Base-by-base conservation (phyloP, 2,329 filamentous ascomycete species). In the Trichophyton benhamiae region DNA sequence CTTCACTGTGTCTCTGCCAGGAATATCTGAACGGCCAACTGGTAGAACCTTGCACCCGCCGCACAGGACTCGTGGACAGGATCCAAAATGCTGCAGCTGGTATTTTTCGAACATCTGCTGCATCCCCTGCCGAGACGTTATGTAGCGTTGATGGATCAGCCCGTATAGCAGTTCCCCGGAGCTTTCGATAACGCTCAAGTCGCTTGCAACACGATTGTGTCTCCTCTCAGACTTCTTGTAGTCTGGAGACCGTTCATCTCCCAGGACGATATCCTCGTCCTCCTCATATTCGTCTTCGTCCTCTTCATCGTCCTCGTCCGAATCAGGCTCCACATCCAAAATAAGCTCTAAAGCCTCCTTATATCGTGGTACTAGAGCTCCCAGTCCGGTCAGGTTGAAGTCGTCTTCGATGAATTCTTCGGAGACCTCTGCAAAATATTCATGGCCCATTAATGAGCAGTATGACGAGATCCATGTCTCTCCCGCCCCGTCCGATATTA, bases 71-170 rank as follows among this genome's bases (percentile, higher is more conserved):
- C 94, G 85, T n/a, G 94, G 94, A 74, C 94, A 99, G 67, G 87
- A 86, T 60, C 94, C 94, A 72, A 99, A 99, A 77, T 99, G 92
- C 64, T 91, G 88, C 57, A 95, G 82, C 75, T 97, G 92, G 79
- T 97, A 99, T 75, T 99, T 99, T 76, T 99, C 94, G 65, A 91
- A 90, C 94, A 99, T 99, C 74, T 96, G 91, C 76, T 97, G 92
- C 69, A 99, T 97, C 59, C 94, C 94, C 1, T 89, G 90, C 63
- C 94, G 84, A 25, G 91, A 96, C 70, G 91, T 97, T 77, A 99
- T 97, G 76, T 96, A 99, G 62, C 94, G 88, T 75, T 97, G 94
- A 77, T 99, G 94, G 74, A 99, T 99, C 63, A 99, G 83, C 46
- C 94, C 94, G 77, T 99, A 99, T 25, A 99, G 86, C 78, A 97